These are phyloP conservation scores for Phytophthora fragariaefolia DNA, from an alignment of 352 stramenopile species.

Conservation along the genomic window DNA sequence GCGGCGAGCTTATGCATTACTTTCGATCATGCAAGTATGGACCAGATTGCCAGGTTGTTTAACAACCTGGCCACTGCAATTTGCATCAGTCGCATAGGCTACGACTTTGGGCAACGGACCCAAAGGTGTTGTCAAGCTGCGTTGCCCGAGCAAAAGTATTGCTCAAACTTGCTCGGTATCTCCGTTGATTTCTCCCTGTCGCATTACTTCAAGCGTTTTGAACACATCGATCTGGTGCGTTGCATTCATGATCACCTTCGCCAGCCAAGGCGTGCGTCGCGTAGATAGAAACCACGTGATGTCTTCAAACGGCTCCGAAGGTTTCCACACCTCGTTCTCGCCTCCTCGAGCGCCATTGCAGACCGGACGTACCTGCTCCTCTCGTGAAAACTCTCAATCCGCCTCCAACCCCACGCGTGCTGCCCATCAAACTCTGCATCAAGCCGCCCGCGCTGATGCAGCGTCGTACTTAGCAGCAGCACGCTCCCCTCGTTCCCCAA, in stretches of 20 bases:
- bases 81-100: conserved; percentile 92
- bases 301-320: too few species aligned
- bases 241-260: too few species aligned
- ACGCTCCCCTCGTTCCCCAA: conserved; percentile 17
- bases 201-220: neutral
- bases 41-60: conserved; percentile 92
- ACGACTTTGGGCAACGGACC: conserved; percentile 96
- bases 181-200: too few species aligned
- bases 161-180: too few species aligned
- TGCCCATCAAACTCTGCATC: conserved; percentile 12
- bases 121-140: conserved; percentile 75
- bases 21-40: conserved; percentile 55
- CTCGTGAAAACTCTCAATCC: too few species aligned
- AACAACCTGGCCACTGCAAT: conserved; percentile 97
- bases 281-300: too few species aligned
- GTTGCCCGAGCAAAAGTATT: too few species aligned
- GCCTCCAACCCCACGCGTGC: conserved; percentile 2
- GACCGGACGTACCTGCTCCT: too few species aligned
- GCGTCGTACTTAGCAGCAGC: conserved; percentile 34
- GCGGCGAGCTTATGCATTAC: too few species aligned
- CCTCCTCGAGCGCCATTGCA: too few species aligned
- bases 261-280: neutral
- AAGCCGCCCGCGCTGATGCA: conserved; percentile 27
- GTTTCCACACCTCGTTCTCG: too few species aligned
- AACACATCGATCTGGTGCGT: too few species aligned